Evolutionary conservation across 2,329 filamentous ascomycete species (phyloP), one percentile per base, ranked within the genome.

Genomic region (Fusarium kyushuense): DNA sequence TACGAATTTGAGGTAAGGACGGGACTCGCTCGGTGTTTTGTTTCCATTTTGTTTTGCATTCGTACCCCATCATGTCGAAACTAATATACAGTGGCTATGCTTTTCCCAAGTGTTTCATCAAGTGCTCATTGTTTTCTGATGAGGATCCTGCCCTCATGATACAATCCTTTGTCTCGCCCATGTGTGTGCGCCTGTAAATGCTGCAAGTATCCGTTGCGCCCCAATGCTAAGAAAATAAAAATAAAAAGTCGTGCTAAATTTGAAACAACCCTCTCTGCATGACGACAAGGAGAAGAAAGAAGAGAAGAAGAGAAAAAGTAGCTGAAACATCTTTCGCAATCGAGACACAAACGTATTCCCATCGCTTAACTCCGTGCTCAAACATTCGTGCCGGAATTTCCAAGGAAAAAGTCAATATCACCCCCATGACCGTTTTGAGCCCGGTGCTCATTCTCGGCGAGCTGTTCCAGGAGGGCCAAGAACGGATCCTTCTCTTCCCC

Each of bases 401-500:
- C 77, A 29, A 94, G 79, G 74, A 94, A 94, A 79, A 93, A 94
- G 76, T 95, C 92, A 72, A 96, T 80, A 74, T 95, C 92, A 68
- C 86, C 90, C 14, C 90, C 90, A 12, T 89, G 87, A 0, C 90
- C 91, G 52, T 87, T 83, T 41, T 84, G 83, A 54, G 79, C 74
- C 23, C 77, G 76, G 54, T 91, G 86, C 78, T 95, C 92, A 72
- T 93, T 94, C 78, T 96, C 92, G 0, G 92, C 92, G 60, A 96
- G 83, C 79, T 96, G 92, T 76, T 96, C 92, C 35, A 96, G 80
- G 41, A 96, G 79, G 64, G 87, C 92, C 40, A 96, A 78, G 74
- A 96, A 96, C 1, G 92, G 92, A 74, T 96, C 93, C 71, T 92
- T 94, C 69, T 95, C 92, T 21, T 89, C 85, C 4, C 81, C 82